Conservation (phyloP, 2,329 filamentous ascomycete genomes). For the Phialophora macrospora region DNA sequence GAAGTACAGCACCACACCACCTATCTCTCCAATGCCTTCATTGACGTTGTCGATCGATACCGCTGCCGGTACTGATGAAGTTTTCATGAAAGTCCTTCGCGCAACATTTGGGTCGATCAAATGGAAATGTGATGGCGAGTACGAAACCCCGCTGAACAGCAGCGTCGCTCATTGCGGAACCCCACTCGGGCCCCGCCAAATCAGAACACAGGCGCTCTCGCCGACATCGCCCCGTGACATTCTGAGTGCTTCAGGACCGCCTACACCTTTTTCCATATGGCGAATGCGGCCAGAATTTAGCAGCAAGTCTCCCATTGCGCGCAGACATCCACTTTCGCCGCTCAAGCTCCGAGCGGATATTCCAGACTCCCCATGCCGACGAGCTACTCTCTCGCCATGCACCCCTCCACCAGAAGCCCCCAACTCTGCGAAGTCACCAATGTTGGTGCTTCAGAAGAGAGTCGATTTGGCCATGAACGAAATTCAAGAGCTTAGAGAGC, state of each 20-base stretch:
- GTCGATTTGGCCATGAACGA: slow-evolving; percentile 35
- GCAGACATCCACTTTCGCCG: slow-evolving; percentile 28
- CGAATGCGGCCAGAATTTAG: slow-evolving; percentile 30
- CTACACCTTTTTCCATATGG: slow-evolving; percentile 25
- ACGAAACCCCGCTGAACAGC: slow-evolving; percentile 37
- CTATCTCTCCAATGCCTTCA: slow-evolving; percentile 35
- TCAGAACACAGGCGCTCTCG: slow-evolving; percentile 32
- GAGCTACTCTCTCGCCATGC: slow-evolving; percentile 30
- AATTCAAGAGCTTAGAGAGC: slow-evolving; percentile 34
- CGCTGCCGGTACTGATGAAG: slow-evolving; percentile 31
- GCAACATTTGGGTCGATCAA: slow-evolving; percentile 29
- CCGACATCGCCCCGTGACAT: slow-evolving; percentile 27
- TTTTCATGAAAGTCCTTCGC: slow-evolving; percentile 31
- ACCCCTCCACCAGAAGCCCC: slow-evolving; percentile 36
- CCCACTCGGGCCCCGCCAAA: slow-evolving; percentile 30
- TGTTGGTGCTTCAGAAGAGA: slow-evolving; percentile 36
- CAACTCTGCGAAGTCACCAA: slow-evolving; percentile 31
- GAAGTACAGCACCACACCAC: slow-evolving; percentile 29
- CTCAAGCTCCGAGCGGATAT: slow-evolving; percentile 27
- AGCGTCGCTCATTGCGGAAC: slow-evolving; percentile 37
- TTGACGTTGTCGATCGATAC: slow-evolving; percentile 36
- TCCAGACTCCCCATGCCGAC: slow-evolving; percentile 32
- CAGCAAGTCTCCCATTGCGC: slow-evolving; percentile 23
- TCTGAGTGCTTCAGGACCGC: slow-evolving; percentile 23
- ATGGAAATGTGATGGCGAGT: slow-evolving; percentile 35